Base-by-base conservation (phyloP, 495 filamentous ascomycete genomes). In the Polyplosphaeria fusca region DNA sequence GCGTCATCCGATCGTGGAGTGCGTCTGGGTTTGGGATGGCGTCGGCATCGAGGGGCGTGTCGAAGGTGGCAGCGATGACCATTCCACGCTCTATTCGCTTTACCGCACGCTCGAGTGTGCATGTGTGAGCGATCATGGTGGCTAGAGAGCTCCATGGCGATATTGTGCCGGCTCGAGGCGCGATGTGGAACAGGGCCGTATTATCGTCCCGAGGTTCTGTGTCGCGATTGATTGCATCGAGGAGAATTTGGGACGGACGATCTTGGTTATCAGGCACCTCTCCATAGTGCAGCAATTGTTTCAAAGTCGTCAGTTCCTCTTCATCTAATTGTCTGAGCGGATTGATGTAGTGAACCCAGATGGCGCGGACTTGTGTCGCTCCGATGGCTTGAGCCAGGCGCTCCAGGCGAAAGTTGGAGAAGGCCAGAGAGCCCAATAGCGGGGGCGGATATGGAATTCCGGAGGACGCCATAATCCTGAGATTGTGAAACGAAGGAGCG, bases 91-190 rank as follows among this genome's bases (percentile, higher is more conserved):
- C 93, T 53, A 97, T 89, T 39, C 91, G 84, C 67, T 86, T 80
- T 32, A 96, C 80, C 39, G 78, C 73, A 20, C 82, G 74, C 55
- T 81, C 79, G 41, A 96, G 72, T 19, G 87, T 90, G 69, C 91
- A 96, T n/a, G 95, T 91, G 52, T 91, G 82, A 32, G 91, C 85
- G 69, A 97, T 96, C 64, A 83, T 89, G 32, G 92, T 96, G 32
- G 92, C 93, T 67, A 96, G 89, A 45, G 91, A 94, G 68, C 88
- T 95, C 93, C 93, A 98, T 71, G 93, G 93, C 32, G 90, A 96
- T 59, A 95, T 90, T 30, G 91, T 95, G 37, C 84, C 85, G 25
- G 76, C 77, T 45, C 93, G 81, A 11, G 92, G 93, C 30, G 79
- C 81, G 42, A 96, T 78, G 66, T 89, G 89, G 67, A 83, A 82